Percentiles rank a stretch among this genome's conserved stretches.
These are phyloP conservation scores for Fusarium sp. DNA, from an alignment of 2,329 filamentous ascomycete species.

Conservation along the genomic window DNA sequence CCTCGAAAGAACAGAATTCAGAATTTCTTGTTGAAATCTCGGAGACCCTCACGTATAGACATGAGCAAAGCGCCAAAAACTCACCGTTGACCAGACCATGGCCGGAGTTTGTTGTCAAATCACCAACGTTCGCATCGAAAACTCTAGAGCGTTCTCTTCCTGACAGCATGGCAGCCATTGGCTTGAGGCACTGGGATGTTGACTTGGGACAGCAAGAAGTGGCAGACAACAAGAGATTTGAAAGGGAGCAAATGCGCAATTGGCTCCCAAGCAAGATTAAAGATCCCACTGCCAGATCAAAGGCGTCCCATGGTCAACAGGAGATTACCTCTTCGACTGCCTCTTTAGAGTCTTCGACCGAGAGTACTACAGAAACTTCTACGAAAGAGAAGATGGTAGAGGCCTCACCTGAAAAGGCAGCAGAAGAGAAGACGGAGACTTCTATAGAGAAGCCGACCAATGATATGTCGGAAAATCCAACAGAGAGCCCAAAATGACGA, in stretches of 20 bases:
- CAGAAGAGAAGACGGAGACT: neutral
- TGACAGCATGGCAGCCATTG: conserved; percentile 51
- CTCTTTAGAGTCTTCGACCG: neutral
- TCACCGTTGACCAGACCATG: conserved; percentile 57
- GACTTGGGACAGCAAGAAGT: conserved; percentile 40
- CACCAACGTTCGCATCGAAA: conserved; percentile 52
- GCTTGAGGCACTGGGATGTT: conserved; percentile 58
- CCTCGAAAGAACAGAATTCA: conserved; percentile 35
- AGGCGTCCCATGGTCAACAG: neutral
- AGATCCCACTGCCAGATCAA: neutral
- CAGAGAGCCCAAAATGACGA: neutral
- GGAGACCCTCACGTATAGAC: conserved; percentile 54
- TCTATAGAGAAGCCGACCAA: neutral
- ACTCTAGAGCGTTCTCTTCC: conserved; percentile 57
- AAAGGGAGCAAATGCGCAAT: conserved; percentile 26
- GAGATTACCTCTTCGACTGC: neutral
- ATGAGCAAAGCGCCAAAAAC: conserved; percentile 51
- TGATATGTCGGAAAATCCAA: neutral
- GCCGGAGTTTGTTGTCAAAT: conserved; percentile 51
- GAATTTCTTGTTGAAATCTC: conserved; percentile 59
- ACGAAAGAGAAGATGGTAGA: neutral
- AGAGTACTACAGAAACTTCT: neutral
- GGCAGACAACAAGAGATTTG: conserved; percentile 10
- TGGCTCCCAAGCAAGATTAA: conserved; percentile 36
- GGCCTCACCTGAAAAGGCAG: no score